Percentiles rank a stretch among this genome's conserved stretches.
Evolutionary conservation across 805 yeast species (phyloP).

Genomic region (Lipomyces yamadae): DNA sequence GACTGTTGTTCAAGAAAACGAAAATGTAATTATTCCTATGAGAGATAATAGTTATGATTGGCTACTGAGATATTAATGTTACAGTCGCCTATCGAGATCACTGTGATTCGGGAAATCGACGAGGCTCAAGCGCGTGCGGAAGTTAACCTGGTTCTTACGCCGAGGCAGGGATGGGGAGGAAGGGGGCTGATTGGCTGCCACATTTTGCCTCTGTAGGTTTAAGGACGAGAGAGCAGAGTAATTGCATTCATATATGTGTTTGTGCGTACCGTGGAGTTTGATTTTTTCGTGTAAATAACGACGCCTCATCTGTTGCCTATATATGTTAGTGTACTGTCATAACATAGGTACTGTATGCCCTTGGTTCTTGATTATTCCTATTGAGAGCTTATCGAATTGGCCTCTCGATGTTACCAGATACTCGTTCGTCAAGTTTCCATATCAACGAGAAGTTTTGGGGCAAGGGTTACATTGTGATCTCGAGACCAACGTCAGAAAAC

Average conservation of each 20-base stretch:
- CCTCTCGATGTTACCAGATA: too few relatives aligned
- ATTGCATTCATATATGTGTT: background rate
- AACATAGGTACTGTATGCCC: background rate
- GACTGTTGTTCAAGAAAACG: slow-evolving; percentile 50
- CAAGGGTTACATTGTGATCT: background rate
- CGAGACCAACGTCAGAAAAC: background rate
- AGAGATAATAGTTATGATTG: background rate
- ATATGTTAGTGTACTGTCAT: background rate
- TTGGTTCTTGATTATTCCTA: background rate
- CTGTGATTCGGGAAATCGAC: slow-evolving; percentile 39
- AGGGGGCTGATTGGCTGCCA: slow-evolving; percentile 72
- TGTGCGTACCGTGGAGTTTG: background rate
- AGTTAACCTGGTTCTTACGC: slow-evolving; percentile 48
- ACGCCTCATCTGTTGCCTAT: background rate
- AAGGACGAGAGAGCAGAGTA: background rate
- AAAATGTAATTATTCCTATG: slow-evolving; percentile 43
- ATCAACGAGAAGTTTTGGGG: background rate
- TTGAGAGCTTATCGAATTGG: too few relatives aligned
- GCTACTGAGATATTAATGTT: background rate
- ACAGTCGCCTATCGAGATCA: slow-evolving; percentile 39
- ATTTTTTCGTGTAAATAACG: background rate
- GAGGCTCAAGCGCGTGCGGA: slow-evolving; percentile 44
- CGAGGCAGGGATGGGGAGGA: slow-evolving; percentile 65
- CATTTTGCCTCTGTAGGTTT: slow-evolving; percentile 45
- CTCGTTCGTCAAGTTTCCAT: too few relatives aligned